Conservation (phyloP, 768 basidiomycete species). For the Neoboletus brunneissimus region DNA sequence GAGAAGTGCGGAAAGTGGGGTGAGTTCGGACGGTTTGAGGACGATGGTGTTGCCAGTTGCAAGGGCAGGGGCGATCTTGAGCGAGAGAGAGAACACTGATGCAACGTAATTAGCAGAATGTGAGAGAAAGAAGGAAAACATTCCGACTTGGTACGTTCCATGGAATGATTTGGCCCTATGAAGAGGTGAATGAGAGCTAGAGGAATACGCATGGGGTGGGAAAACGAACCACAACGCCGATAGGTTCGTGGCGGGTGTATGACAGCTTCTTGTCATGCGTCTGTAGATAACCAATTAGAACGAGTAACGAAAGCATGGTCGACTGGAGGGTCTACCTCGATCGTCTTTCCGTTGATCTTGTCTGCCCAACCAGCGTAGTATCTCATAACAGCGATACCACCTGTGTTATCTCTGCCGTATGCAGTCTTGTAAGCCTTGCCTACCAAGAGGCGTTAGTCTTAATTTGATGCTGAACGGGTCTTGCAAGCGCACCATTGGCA, state of each 20-base stretch:
- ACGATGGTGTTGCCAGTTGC: slow-evolving; percentile 10
- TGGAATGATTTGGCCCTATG: slow-evolving; percentile 12
- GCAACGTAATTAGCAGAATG: neutral
- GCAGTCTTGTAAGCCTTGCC: slow-evolving; percentile 9
- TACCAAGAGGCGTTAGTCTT: neutral
- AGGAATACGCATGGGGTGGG: neutral
- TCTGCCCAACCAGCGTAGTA: slow-evolving; percentile 16
- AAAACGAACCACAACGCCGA: slow-evolving; percentile 11
- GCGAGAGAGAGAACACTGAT: slow-evolving; percentile 8
- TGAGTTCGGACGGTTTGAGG: slow-evolving; percentile 12
- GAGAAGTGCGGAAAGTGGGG: slow-evolving; percentile 8
- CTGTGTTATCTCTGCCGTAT: neutral
- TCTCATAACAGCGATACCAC: neutral
- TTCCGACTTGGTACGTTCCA: slow-evolving; percentile 10
- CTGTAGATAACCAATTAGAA: neutral
- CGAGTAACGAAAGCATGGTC: neutral
- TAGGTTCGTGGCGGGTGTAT: slow-evolving; percentile 11
- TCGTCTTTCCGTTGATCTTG: slow-evolving; percentile 8
- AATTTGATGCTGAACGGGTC: too few species aligned
- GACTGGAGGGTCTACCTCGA: neutral
- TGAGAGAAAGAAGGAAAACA: neutral
- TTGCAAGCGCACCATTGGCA: neutral
- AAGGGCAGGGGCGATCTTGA: slow-evolving; percentile 10
- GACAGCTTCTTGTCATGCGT: slow-evolving; percentile 3
- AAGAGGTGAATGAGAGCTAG: neutral